These are phyloP conservation scores for Dothideomycetes sp. DNA, from an alignment of 2,329 filamentous ascomycete species.

Conservation along the genomic window DNA sequence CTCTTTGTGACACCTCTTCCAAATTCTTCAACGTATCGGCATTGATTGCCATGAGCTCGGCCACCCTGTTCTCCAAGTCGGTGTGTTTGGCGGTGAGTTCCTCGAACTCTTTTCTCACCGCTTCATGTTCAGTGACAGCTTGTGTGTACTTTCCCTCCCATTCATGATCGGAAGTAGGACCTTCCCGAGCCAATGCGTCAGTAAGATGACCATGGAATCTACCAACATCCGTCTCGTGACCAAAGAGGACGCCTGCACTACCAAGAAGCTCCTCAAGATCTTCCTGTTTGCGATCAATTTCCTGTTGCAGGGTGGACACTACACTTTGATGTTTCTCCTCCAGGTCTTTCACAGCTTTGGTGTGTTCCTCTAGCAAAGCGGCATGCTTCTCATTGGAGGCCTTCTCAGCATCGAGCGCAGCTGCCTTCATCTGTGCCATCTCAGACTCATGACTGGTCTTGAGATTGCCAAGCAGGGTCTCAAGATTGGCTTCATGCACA, in stretches of 20 bases:
- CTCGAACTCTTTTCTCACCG: background rate
- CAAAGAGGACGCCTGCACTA: constrained; percentile 52
- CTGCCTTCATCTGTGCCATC: constrained; percentile 49
- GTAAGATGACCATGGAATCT: constrained; percentile 32
- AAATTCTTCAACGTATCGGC: constrained; percentile 48
- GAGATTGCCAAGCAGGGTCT: constrained; percentile 25
- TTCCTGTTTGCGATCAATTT: constrained; percentile 47
- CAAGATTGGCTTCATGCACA: constrained; percentile 42
- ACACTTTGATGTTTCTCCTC: constrained; percentile 22
- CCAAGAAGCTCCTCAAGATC: constrained; percentile 50
- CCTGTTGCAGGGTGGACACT: constrained; percentile 43
- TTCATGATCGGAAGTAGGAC: constrained; percentile 31
- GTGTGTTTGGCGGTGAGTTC: constrained; percentile 26
- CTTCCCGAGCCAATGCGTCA: constrained; percentile 28
- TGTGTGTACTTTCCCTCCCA: constrained; percentile 23
- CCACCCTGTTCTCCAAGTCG: constrained; percentile 31
- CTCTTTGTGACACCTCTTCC: constrained; percentile 48
- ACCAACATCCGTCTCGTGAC: constrained; percentile 44
- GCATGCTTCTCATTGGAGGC: constrained; percentile 22
- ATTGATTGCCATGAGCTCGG: constrained; percentile 36
- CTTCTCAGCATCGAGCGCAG: constrained; percentile 31
- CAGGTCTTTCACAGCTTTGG: background rate
- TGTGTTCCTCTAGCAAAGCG: constrained; percentile 14
- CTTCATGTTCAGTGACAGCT: background rate
- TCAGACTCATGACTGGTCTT: constrained; percentile 43